Evolutionary conservation across 2,329 filamentous ascomycete species (phyloP).

Genomic region (Lasiodiplodia gonubiensis): DNA sequence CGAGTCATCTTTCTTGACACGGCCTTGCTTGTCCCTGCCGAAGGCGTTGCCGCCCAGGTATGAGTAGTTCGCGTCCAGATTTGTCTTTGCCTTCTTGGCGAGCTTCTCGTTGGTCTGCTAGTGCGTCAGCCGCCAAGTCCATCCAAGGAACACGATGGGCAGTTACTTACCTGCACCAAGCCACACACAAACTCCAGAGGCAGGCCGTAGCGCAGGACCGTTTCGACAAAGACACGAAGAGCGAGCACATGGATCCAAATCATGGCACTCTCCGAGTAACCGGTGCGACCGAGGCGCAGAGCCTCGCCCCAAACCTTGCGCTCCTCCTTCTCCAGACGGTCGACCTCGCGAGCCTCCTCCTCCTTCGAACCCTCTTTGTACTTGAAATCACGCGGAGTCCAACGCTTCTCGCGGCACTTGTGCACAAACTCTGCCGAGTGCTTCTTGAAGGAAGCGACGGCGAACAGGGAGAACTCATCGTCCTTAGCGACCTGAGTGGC

Average conservation of each 20-base stretch:
- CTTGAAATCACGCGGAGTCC: slow-evolving; percentile 93
- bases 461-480: slow-evolving; percentile 86
- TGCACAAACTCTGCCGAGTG: slow-evolving; percentile 84
- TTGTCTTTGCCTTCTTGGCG: slow-evolving; percentile 70
- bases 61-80: slow-evolving; percentile 81
- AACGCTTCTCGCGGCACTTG: slow-evolving; percentile 90
- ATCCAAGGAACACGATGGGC: not conserved
- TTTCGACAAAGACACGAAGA: slow-evolving; percentile 94
- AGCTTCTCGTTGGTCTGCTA: slow-evolving; percentile 79
- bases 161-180: slow-evolving; percentile 71
- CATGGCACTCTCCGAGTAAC: slow-evolving; percentile 95
- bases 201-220: slow-evolving; percentile 92
- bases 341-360: slow-evolving; percentile 85
- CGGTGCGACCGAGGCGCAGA: slow-evolving; percentile 82
- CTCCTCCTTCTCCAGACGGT: slow-evolving; percentile 81
- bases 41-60: slow-evolving; percentile 96
- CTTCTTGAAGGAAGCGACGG: slow-evolving; percentile 94
- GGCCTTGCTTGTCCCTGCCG: slow-evolving; percentile 88
- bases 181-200: slow-evolving; percentile 88
- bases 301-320: slow-evolving; percentile 93
- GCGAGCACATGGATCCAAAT: slow-evolving; percentile 93
- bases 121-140: not conserved
- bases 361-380: slow-evolving; percentile 89
- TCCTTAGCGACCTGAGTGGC: slow-evolving; percentile 80
- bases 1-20: slow-evolving; percentile 87